phyloP scores from a whole-genome alignment of 2,329 filamentous ascomycete genomes.

The Fusarium illudens region DNA sequence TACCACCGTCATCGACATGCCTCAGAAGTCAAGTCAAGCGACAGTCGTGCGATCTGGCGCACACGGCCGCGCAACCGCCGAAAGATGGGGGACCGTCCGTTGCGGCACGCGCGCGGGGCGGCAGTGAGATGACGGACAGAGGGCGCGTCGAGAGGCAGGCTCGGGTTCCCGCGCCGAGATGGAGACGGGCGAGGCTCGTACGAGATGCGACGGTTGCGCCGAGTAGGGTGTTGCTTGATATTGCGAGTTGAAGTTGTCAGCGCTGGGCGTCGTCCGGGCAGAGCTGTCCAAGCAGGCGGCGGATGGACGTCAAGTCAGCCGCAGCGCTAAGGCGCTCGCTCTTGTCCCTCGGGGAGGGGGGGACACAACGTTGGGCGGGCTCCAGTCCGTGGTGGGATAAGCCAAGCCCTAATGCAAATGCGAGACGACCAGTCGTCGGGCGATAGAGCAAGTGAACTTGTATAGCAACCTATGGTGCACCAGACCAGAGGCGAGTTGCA shows the following conservation, averaged over 20 bases:
- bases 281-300: conserved; percentile 25
- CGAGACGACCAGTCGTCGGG: conserved; percentile 45
- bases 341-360: conserved; percentile 24
- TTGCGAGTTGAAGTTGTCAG: conserved; percentile 22
- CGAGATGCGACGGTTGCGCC: conserved; percentile 23
- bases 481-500: conserved; percentile 11
- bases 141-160: conserved; percentile 8
- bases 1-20: conserved; percentile 57
- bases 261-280: conserved; percentile 16
- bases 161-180: conserved; percentile 21
- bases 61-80: conserved; percentile 42
- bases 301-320: conserved; percentile 39
- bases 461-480: conserved; percentile 12
- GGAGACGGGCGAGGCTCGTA: conserved; percentile 11
- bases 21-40: conserved; percentile 37
- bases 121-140: conserved; percentile 32
- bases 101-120: conserved; percentile 34
- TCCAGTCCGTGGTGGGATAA: conserved; percentile 41
- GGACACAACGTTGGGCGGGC: conserved; percentile 18
- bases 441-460: conserved; percentile 35
- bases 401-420: conserved; percentile 44
- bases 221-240: conserved; percentile 9
- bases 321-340: conserved; percentile 34
- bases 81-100: conserved; percentile 23
- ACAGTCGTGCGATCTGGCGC: conserved; percentile 45